Evolutionary conservation across 1,139 yeast species (phyloP).

Genomic region (Debaryomyces fabryi): DNA sequence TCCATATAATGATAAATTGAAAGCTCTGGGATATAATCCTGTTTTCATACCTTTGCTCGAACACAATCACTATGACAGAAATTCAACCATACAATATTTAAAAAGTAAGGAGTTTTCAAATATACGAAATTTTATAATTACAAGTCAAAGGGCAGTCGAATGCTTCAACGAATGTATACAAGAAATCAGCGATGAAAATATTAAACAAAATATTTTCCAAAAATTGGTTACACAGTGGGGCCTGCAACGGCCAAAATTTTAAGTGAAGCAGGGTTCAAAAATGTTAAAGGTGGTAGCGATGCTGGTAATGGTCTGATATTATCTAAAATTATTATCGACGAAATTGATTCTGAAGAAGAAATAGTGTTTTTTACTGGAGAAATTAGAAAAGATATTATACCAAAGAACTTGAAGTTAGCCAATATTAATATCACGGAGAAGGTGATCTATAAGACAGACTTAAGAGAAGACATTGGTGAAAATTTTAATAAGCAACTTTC

Average conservation of each 20-base stretch:
- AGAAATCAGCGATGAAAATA: conserved; percentile 17
- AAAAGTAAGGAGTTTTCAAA: conserved; percentile 39
- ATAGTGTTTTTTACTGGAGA: conserved; percentile 87
- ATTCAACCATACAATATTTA: conserved; percentile 45
- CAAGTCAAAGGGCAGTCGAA: conserved; percentile 92
- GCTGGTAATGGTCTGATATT: conserved; percentile 83
- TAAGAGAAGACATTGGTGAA: conserved; percentile 46
- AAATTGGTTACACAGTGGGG: conserved; percentile 84
- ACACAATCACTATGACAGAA: conserved; percentile 58
- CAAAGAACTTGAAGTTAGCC: conserved; percentile 52
- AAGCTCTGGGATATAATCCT: conserved; percentile 38
- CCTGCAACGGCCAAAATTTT: conserved; percentile 81
- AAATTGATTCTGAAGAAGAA: conserved; percentile 25
- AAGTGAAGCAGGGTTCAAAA: conserved; percentile 60
- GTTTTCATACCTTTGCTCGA: conserved; percentile 69
- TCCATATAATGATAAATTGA: conserved; percentile 54
- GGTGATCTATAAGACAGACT: conserved; percentile 70
- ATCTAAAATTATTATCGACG: conserved; percentile 62
- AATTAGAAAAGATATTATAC: conserved; percentile 79
- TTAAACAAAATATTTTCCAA: conserved; percentile 30
- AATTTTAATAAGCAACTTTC: conserved; percentile 34
- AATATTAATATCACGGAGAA: conserved; percentile 60
- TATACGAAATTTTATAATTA: conserved; percentile 61
- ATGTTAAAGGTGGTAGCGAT: conserved; percentile 69
- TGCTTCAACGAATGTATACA: conserved; percentile 55